Percentiles rank a stretch among this genome's conserved stretches.
Conservation (phyloP, 2,329 filamentous ascomycete genomes). For the Esteya vermicola region DNA sequence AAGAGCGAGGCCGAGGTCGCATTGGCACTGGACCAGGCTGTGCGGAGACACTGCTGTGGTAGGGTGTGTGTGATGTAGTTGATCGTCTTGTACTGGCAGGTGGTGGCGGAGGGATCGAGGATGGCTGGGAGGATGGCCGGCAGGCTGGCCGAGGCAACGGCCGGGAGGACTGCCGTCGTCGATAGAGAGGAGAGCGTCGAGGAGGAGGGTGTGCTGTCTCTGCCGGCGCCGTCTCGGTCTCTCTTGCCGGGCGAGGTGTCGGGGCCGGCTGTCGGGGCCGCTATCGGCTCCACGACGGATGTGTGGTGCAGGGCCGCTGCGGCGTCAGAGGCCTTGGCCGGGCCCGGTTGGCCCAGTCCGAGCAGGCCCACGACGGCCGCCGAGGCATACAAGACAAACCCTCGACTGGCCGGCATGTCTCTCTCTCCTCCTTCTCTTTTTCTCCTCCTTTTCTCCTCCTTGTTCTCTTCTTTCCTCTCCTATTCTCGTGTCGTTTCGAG, state of each 20-base stretch:
- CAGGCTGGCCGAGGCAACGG: too few relatives aligned
- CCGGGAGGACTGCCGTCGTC: not conserved
- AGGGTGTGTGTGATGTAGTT: constrained; percentile 73
- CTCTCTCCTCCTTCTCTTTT: constrained; percentile 1
- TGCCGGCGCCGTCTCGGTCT: not conserved
- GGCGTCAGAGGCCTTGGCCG: constrained; percentile 6
- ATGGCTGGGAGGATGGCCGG: too few relatives aligned
- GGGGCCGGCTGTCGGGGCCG: not conserved
- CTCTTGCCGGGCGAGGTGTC: not conserved
- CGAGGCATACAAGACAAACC: constrained; percentile 10
- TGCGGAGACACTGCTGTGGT: constrained; percentile 60
- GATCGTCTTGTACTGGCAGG: constrained; percentile 49
- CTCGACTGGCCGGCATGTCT: constrained; percentile 7
- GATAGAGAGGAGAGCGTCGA: not conserved
- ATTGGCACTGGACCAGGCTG: constrained; percentile 33
- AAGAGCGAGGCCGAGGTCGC: constrained; percentile 5
- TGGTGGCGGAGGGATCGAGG: too few relatives aligned
- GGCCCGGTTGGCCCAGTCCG: constrained; percentile 8
- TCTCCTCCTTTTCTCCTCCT: not conserved
- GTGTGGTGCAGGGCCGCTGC: not conserved
- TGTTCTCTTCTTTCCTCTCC: not conserved
- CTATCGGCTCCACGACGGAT: not conserved
- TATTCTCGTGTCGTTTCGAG: not conserved
- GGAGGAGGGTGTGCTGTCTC: too few relatives aligned
- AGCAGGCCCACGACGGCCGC: constrained; percentile 10